Evolutionary conservation across 1,284 basidiomycete genomes (phyloP).

Genomic region (Rhodotorula sp.): DNA sequence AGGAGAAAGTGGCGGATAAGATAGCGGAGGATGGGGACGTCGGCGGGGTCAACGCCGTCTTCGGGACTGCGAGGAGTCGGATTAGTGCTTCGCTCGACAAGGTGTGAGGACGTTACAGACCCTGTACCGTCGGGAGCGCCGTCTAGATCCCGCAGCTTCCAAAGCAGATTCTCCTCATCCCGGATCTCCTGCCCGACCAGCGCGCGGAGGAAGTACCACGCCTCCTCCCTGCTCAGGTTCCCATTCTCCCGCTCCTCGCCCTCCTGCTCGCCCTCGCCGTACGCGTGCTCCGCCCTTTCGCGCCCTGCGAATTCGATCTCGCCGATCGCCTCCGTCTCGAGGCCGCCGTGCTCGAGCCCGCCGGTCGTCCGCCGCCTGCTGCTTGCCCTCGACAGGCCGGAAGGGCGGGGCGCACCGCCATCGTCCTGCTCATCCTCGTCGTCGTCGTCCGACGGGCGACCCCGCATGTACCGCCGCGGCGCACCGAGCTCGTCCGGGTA

Average conservation of each 20-base stretch:
- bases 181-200: slow-evolving; percentile 33
- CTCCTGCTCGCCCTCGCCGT: neutral
- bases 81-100: neutral
- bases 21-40: slow-evolving; percentile 43
- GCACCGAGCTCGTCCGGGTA: neutral
- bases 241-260: neutral
- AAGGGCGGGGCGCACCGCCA: neutral
- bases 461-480: neutral
- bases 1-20: slow-evolving; percentile 44
- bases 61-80: neutral
- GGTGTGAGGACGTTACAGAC: neutral
- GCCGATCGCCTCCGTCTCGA: neutral
- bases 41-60: slow-evolving; percentile 21
- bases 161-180: slow-evolving; percentile 25
- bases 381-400: neutral
- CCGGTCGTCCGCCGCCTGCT: neutral
- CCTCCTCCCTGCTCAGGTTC: slow-evolving; percentile 23
- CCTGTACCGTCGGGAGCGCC: neutral
- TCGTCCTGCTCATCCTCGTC: neutral
- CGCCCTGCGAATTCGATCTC: neutral
- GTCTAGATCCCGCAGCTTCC: slow-evolving; percentile 30
- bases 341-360: neutral
- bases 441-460: neutral
- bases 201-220: slow-evolving; percentile 34
- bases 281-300: neutral